Base-by-base conservation (phyloP, 2,329 filamentous ascomycete genomes). In the Claviceps pazoutovae region DNA sequence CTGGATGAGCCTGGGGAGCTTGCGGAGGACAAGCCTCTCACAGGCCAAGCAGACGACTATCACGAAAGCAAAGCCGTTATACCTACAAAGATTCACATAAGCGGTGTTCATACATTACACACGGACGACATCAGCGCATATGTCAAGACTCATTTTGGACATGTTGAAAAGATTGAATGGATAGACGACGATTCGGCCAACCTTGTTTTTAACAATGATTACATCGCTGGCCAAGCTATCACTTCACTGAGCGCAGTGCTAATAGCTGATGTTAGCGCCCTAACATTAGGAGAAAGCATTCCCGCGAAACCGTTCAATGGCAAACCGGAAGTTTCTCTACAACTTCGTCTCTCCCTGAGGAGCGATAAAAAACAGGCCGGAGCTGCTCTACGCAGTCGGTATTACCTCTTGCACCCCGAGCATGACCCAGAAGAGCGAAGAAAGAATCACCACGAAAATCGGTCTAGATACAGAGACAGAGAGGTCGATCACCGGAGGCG, bases 111-210 rank as follows among this genome's bases (percentile, higher is more conserved):
- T 62, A 80, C 84, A 44, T 73, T 97, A 63, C 87, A 84, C 36
- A 89, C 89, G 30, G 76, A 81, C 51, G 82, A 95, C 56, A 84
- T 97, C 59, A 83, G 85, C 59, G 73, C 77, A 54, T 96, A 89
- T 60, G 79, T 88, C 8, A 68, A 73, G 47, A 76, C 86, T 56
- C 79, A 93, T 65, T 88, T 78, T 61, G 70, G 74, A 38, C 64
- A 67, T 14, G 72, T 82, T 52, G 71, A 78, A 52, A 76, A 79
- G 55, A 74, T 96, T 56, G 89, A 97, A 69, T 98, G 93, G 93
- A 88, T 98, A 58, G 88, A 97, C 65, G 93, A 98, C 66, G 83
- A 80, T 6, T 91, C 88, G 0, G 88, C 88, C 56, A 97, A 97
- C 64, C 73, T 96, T 50, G 68, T 95, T 50, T 97, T 93, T 69